These are phyloP conservation scores for Hygrophorus russula DNA, from an alignment of 768 basidiomycete species.

Conservation along the genomic window DNA sequence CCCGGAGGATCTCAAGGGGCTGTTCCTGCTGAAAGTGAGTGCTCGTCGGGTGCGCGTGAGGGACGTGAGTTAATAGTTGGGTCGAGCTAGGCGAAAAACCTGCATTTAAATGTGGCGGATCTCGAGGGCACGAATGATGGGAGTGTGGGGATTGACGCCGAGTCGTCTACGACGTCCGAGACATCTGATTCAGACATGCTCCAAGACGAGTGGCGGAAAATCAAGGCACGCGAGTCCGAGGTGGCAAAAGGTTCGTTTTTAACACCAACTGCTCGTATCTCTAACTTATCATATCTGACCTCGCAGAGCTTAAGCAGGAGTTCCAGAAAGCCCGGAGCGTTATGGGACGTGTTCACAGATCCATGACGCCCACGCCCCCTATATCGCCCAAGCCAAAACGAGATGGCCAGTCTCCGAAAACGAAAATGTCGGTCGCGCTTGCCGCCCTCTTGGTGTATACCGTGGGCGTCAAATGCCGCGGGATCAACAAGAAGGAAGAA, in stretches of 20 bases:
- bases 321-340: slow-evolving; percentile 27
- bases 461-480: slow-evolving; percentile 89
- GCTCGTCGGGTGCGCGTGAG: background rate
- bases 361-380: slow-evolving; percentile 10
- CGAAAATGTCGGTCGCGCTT: slow-evolving; percentile 66
- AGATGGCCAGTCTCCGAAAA: slow-evolving; percentile 27
- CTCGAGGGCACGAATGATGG: slow-evolving; percentile 3
- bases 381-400: background rate
- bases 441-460: slow-evolving; percentile 87
- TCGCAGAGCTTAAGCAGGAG: slow-evolving; percentile 18
- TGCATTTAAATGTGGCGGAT: slow-evolving; percentile 29
- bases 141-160: slow-evolving; percentile 12
- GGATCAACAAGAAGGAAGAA: slow-evolving; percentile 80
- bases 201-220: slow-evolving; percentile 9
- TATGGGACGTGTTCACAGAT: slow-evolving; percentile 28
- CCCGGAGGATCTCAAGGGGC: slow-evolving; percentile 74
- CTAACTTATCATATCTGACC: background rate
- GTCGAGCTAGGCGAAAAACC: slow-evolving; percentile 69
- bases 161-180: slow-evolving; percentile 15
- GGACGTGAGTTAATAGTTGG: background rate
- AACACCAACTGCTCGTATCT: background rate
- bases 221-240: slow-evolving; percentile 12
- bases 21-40: slow-evolving; percentile 74
- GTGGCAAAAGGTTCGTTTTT: slow-evolving; percentile 20
- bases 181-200: slow-evolving; percentile 28